Evolutionary conservation across 306 rosid genomes (phyloP).

Genomic region (Vigna reflexopilosa): DNA sequence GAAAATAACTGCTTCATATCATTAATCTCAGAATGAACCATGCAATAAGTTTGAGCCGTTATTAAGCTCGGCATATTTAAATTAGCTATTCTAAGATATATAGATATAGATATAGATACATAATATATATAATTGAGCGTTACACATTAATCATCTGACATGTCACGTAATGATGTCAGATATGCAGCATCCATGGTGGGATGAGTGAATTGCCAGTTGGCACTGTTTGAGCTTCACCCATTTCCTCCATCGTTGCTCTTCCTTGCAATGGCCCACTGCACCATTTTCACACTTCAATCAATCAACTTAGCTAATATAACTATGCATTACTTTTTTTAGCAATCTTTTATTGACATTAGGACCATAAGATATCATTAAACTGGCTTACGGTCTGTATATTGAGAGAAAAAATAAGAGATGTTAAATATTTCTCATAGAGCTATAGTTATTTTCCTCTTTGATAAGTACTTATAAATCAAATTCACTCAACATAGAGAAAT

Average conservation of each 20-base stretch:
- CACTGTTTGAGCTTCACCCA: constrained; percentile 46
- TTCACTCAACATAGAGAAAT: neutral
- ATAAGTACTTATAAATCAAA: no score
- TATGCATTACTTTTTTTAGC: neutral
- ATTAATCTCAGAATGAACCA: constrained; percentile 19
- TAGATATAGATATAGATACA: neutral
- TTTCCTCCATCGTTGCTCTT: constrained; percentile 49
- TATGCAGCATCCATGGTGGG: constrained; percentile 82
- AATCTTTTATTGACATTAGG: neutral
- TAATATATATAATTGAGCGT: neutral
- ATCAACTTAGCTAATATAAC: neutral
- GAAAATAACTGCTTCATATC: neutral
- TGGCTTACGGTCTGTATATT: neutral
- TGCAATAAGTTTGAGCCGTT: constrained; percentile 15
- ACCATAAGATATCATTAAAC: constrained; percentile 7
- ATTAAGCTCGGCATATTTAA: neutral
- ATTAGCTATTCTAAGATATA: constrained; percentile 21
- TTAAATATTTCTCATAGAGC: no score
- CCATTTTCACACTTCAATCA: constrained; percentile 1
- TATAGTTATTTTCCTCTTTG: no score
- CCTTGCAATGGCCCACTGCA: constrained; percentile 62
- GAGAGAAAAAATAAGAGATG: no score
- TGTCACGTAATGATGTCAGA: constrained; percentile 30
- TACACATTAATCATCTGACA: neutral
- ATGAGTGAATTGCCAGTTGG: constrained; percentile 39